A percentile compares a stretch with the other conserved stretches of the same genome.
Evolutionary conservation across 345 rosid species (phyloP).

Genomic region (Rhizophora mangle): DNA sequence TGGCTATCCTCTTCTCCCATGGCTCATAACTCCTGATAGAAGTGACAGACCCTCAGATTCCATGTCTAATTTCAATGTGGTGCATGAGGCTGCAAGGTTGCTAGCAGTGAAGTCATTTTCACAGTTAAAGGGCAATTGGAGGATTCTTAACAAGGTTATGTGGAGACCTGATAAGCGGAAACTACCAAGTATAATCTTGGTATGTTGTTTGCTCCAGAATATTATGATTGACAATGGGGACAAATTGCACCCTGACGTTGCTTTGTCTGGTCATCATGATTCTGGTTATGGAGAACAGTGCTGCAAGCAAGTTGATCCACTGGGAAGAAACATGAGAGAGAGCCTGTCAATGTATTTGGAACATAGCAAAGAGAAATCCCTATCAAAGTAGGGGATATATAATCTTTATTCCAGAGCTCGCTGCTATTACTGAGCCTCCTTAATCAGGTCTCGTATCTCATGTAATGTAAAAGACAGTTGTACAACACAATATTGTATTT

Average conservation of each 20-base stretch:
- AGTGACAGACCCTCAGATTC: constrained; percentile 31
- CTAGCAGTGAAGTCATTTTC: constrained; percentile 67
- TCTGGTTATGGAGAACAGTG: constrained; percentile 57
- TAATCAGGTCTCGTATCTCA: neutral
- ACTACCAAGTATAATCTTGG: constrained; percentile 79
- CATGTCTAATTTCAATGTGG: constrained; percentile 41
- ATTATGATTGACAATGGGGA: constrained; percentile 76
- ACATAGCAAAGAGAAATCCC: constrained; percentile 20
- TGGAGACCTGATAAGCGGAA: constrained; percentile 96
- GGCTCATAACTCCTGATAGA: constrained; percentile 82
- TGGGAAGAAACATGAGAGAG: constrained; percentile 52
- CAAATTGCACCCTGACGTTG: constrained; percentile 60
- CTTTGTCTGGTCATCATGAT: constrained; percentile 69
- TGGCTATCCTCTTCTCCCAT: constrained; percentile 76
- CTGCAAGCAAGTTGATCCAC: constrained; percentile 60
- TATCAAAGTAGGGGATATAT: constrained; percentile 6
- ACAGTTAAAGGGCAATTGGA: constrained; percentile 89
- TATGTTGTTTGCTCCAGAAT: constrained; percentile 85
- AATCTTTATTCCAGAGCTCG: neutral
- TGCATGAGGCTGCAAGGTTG: constrained; percentile 60
- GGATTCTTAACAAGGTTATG: constrained; percentile 88
- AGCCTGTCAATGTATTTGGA: constrained; percentile 52
- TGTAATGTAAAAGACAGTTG: too few relatives aligned
- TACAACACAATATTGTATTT: too few relatives aligned
- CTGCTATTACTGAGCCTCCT: neutral